Evolutionary conservation across 2,329 filamentous ascomycete species (phyloP), one percentile per base, ranked within the genome.

Genomic region (Monosporascus sp.): DNA sequence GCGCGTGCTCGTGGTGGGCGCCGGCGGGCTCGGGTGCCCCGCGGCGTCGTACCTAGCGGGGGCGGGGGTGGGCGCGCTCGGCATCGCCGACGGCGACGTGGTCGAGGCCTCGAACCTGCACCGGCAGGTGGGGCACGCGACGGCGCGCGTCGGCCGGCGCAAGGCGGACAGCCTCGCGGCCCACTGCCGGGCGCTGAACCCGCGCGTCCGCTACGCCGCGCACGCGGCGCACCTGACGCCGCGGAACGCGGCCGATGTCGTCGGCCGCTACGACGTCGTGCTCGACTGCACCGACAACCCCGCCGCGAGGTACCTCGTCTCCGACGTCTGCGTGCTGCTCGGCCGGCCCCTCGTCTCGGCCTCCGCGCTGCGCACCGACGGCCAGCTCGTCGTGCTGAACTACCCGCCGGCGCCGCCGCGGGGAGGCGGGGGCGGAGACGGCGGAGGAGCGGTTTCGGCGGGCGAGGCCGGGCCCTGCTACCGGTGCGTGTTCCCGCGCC

Each of bases 241-340:
- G 0, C 73, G 82, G 54, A 89, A 87, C 50, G 88, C 91, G 0
- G 72, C 83, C 7, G 69, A 76, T 0, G 84, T 91, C 41, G 82
- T 96, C 52, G 72, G 76, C 0, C 63, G 75, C 4, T 97, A 96
- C 66, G 90, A 96, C 63, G 62, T 97, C 1, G 84, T 97, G 2
- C 83, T 99, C 14, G 94, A 99, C 70, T 99, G 94, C 69, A 97
- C 93, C 9, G 94, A 99, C 70, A 91, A 93, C 59, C 93, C 94
- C 0, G 87, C 89, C 1, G 89, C 91, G 0, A 88, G 94, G 44
- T 97, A 99, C 68, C 81, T 97, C 46, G 89, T 97, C 59, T 96
- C 91, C 0, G 94, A 99, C 67, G 82, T 88, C 17, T 95, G 91
- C 61, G 88, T 97, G 9, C 76, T 96, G 4, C 77, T 92, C 1